A percentile compares a stretch with the other conserved stretches of the same genome.
phyloP scores from a whole-genome alignment of 495 filamentous ascomycete species.

The Penicillium lagena region DNA sequence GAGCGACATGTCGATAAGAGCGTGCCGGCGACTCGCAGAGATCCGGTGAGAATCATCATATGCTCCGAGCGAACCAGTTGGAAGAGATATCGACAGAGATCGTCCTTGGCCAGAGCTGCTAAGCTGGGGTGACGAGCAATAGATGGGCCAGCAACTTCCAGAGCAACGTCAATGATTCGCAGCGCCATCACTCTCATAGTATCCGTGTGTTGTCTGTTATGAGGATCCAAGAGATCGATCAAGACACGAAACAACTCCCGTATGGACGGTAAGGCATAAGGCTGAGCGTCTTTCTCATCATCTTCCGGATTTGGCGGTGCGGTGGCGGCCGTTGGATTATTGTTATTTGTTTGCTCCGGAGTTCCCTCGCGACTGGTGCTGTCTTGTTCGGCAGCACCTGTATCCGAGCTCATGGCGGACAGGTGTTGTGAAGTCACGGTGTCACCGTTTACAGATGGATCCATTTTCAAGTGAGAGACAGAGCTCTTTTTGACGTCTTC shows the following conservation, averaged over 20 bases:
- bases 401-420: slow-evolving; percentile 39
- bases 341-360: slow-evolving; percentile 29
- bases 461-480: slow-evolving; percentile 65
- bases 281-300: slow-evolving; percentile 57
- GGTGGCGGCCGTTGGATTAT: slow-evolving; percentile 31
- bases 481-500: slow-evolving; percentile 46
- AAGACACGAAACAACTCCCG: slow-evolving; percentile 89
- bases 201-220: slow-evolving; percentile 86
- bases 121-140: slow-evolving; percentile 91
- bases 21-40: slow-evolving; percentile 85
- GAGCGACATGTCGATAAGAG: slow-evolving; percentile 83
- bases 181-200: slow-evolving; percentile 96
- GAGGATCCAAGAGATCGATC: slow-evolving; percentile 90
- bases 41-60: slow-evolving; percentile 85
- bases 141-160: slow-evolving; percentile 93
- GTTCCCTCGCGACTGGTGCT: slow-evolving; percentile 28
- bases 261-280: slow-evolving; percentile 91
- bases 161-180: slow-evolving; percentile 92
- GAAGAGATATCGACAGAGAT: slow-evolving; percentile 90
- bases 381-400: slow-evolving; percentile 25
- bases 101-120: slow-evolving; percentile 83
- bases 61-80: slow-evolving; percentile 96
- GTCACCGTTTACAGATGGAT: slow-evolving; percentile 75
- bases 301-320: slow-evolving; percentile 36
- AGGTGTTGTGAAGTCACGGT: slow-evolving; percentile 42